Base-by-base conservation (phyloP, 257 asterid species). In the Leptodermis oblonga region DNA sequence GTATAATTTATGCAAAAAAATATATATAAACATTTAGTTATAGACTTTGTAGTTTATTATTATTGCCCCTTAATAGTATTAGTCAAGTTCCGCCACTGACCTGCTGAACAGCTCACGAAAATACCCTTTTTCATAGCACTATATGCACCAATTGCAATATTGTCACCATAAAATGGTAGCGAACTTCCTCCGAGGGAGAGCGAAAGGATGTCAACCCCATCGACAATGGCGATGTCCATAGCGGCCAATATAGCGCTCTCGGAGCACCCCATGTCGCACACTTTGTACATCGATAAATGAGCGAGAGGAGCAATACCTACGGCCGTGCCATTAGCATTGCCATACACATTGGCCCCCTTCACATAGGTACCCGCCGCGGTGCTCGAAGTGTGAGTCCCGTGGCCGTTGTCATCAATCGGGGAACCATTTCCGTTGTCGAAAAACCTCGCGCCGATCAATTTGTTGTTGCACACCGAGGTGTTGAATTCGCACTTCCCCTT, bases 21-120 rank as follows among this genome's bases (percentile, higher is more conserved):
- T n/a, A n/a, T n/a, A n/a, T n/a, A n/a, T n/a, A n/a, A n/a, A n/a
- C n/a, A n/a, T n/a, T n/a, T n/a, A n/a, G n/a, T n/a, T n/a, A n/a
- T n/a, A n/a, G n/a, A n/a, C n/a, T n/a, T n/a, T n/a, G n/a, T n/a
- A n/a, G n/a, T n/a, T n/a, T n/a, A n/a, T n/a, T n/a, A n/a, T n/a
- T n/a, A n/a, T n/a, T n/a, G n/a, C n/a, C n/a, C n/a, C n/a, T n/a
- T n/a, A n/a, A n/a, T n/a, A n/a, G n/a, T n/a, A n/a, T n/a, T n/a
- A n/a, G n/a, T n/a, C n/a, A n/a, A n/a, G n/a, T n/a, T n/a, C n/a
- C n/a, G n/a, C n/a, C n/a, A n/a, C n/a, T n/a, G n/a, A n/a, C n/a
- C n/a, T 2, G 70, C 70, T 20, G 70, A 66, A 18, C 70, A 66
- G 45, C 70, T 66, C 4, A 66, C 70, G 51, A 66, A 17, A 46